Evolutionary conservation across 495 filamentous ascomycete genomes (phyloP).

Genomic region (Aspergillus carlsbadensis): DNA sequence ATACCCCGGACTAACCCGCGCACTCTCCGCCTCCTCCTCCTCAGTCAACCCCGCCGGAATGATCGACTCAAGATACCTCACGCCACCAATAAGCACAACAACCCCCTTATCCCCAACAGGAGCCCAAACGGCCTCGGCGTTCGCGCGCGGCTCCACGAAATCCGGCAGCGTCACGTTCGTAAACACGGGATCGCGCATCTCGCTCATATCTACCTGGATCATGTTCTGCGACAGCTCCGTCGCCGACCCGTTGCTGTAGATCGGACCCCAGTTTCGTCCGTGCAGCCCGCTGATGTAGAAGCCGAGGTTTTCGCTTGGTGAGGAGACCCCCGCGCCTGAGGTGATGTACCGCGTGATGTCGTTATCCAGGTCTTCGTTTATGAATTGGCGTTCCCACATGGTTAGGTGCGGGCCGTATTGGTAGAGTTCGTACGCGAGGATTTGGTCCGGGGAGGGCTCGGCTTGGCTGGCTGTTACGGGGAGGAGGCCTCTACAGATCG

Average conservation of each 20-base stretch:
- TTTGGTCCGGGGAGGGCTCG: constrained; percentile 32
- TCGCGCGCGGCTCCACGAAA: constrained; percentile 53
- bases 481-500: constrained; percentile 8
- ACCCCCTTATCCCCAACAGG: constrained; percentile 63
- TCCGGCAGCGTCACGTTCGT: constrained; percentile 53
- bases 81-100: constrained; percentile 68
- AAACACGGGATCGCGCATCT: constrained; percentile 51
- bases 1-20: constrained; percentile 54
- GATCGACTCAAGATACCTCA: constrained; percentile 49
- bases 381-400: constrained; percentile 43
- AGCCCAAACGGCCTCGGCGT: constrained; percentile 68
- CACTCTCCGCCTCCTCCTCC: constrained; percentile 40
- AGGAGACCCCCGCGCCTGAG: constrained; percentile 60
- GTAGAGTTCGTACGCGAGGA: constrained; percentile 52
- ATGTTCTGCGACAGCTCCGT: constrained; percentile 43
- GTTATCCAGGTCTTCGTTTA: constrained; percentile 28
- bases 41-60: constrained; percentile 23
- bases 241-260: constrained; percentile 34
- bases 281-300: constrained; percentile 71
- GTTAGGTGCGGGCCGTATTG: constrained; percentile 42
- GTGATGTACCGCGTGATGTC: constrained; percentile 62
- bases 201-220: constrained; percentile 60
- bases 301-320: constrained; percentile 68
- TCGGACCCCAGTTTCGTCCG: constrained; percentile 41
- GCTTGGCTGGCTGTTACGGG: constrained; percentile 12